These are phyloP conservation scores for Boletus tylopilopsis DNA, from an alignment of 768 basidiomycete genomes.

Conservation along the genomic window DNA sequence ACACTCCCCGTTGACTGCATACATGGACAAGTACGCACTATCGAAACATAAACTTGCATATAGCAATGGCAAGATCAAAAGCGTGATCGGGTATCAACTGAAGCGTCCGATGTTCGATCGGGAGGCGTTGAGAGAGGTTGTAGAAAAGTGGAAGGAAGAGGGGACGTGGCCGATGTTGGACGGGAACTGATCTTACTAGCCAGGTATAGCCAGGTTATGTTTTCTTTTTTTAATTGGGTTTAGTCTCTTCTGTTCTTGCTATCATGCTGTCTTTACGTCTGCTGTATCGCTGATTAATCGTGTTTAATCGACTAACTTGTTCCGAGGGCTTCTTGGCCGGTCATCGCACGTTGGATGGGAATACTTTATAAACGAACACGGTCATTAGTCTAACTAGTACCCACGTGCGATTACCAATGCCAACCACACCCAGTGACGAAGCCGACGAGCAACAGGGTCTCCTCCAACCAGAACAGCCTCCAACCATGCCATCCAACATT, in stretches of 20 bases:
- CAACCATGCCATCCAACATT: constrained; percentile 24
- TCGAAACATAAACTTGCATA: constrained; percentile 68
- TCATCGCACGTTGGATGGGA: no score
- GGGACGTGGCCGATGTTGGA: constrained; percentile 37
- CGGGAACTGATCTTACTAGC: constrained; percentile 4
- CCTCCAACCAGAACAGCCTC: constrained; percentile 3
- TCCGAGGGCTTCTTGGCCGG: no score
- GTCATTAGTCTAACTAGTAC: no score
- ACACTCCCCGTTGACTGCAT: constrained; percentile 71
- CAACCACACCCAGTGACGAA: neutral
- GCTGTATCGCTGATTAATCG: constrained; percentile 30
- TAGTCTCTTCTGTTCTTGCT: constrained; percentile 10
- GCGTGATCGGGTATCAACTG: constrained; percentile 65
- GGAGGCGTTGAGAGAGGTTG: constrained; percentile 60
- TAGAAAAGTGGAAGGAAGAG: constrained; percentile 80
- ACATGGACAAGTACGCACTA: constrained; percentile 72
- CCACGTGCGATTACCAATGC: no score
- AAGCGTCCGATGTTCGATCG: constrained; percentile 59
- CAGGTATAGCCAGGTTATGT: constrained; percentile 14
- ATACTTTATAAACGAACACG: no score
- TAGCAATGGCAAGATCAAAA: constrained; percentile 70
- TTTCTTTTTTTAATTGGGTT: constrained; percentile 18
- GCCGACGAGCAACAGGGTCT: constrained; percentile 16
- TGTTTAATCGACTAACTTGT: constrained; percentile 2
- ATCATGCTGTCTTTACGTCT: constrained; percentile 10